Evolutionary conservation across 164 flowering plant genomes (phyloP).

Genomic region (Kingdonia uniflora): DNA sequence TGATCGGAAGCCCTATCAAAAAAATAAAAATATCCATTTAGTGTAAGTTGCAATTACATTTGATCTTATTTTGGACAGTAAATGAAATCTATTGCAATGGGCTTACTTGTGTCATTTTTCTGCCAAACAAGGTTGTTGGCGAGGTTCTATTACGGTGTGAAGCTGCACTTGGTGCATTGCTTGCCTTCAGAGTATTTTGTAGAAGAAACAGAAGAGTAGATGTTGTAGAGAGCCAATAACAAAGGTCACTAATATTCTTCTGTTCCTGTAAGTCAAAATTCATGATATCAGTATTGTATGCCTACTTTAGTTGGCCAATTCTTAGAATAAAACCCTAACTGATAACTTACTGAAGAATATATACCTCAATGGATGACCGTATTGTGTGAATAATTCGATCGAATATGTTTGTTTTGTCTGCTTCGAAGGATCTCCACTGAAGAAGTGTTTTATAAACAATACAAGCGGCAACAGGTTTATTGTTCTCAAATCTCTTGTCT

Average conservation of each 20-base stretch:
- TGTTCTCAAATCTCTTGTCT: conserved; percentile 50
- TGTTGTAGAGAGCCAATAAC: conserved; percentile 76
- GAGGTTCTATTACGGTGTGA: conserved; percentile 34
- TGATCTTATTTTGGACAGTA: neutral
- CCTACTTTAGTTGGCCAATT: no score
- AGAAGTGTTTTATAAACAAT: conserved; percentile 56
- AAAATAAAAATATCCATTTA: neutral
- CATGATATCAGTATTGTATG: neutral
- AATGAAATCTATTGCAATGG: conserved; percentile 1
- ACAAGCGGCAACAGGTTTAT: conserved; percentile 54
- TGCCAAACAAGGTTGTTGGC: conserved; percentile 50
- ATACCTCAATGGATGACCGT: conserved; percentile 52
- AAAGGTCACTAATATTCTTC: conserved; percentile 35
- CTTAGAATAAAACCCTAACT: neutral
- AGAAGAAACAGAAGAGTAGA: conserved; percentile 64
- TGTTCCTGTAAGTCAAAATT: conserved; percentile 28
- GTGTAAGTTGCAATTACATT: neutral
- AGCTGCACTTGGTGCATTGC: conserved; percentile 24
- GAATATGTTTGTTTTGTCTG: conserved; percentile 68
- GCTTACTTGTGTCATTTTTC: conserved; percentile 60
- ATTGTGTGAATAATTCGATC: conserved; percentile 62
- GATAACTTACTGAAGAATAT: neutral
- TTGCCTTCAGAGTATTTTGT: conserved; percentile 63
- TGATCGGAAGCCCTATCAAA: conserved; percentile 47
- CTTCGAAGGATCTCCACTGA: conserved; percentile 85